A percentile compares a stretch with the other conserved stretches of the same genome.
Conservation (phyloP, 106 monocot species). For the Acorus gramineus region DNA sequence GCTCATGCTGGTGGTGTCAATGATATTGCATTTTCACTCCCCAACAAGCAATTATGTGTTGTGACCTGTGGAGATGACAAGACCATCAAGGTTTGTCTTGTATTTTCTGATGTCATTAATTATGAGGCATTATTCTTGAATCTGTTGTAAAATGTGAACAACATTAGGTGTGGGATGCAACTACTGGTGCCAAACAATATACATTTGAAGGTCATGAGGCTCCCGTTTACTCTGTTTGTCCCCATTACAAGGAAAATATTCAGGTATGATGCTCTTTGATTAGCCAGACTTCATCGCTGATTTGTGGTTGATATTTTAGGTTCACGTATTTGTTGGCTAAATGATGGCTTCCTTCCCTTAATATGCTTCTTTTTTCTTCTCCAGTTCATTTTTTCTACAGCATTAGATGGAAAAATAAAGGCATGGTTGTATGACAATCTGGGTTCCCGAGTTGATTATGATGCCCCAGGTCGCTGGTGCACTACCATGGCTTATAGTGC, state of each 20-base stretch:
- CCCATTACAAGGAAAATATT: conserved; percentile 34
- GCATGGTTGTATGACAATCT: conserved; percentile 49
- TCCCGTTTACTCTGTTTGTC: conserved; percentile 45
- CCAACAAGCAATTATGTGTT: conserved; percentile 32
- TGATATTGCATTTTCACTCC: conserved; percentile 69
- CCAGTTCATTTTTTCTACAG: conserved; percentile 61
- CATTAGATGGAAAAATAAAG: conserved; percentile 62
- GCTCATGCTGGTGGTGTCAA: conserved; percentile 84
- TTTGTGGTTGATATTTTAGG: too few species aligned
- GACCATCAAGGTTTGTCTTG: conserved; percentile 44
- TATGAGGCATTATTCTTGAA: not conserved
- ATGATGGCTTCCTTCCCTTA: not conserved
- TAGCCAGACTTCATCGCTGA: too few species aligned
- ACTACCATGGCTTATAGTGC: conserved; percentile 55
- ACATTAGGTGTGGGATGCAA: conserved; percentile 43
- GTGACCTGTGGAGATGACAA: conserved; percentile 85
- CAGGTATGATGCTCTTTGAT: conserved; percentile 19
- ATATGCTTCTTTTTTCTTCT: not conserved
- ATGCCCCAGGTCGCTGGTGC: conserved; percentile 40
- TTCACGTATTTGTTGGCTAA: too few species aligned
- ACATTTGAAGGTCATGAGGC: conserved; percentile 43
- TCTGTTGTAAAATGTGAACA: not conserved
- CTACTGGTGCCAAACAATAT: conserved; percentile 12
- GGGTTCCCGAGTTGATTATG: conserved; percentile 41
- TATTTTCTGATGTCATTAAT: not conserved